Base-by-base conservation (phyloP, 1,284 basidiomycete genomes). In the Neonothopanus nambi region DNA sequence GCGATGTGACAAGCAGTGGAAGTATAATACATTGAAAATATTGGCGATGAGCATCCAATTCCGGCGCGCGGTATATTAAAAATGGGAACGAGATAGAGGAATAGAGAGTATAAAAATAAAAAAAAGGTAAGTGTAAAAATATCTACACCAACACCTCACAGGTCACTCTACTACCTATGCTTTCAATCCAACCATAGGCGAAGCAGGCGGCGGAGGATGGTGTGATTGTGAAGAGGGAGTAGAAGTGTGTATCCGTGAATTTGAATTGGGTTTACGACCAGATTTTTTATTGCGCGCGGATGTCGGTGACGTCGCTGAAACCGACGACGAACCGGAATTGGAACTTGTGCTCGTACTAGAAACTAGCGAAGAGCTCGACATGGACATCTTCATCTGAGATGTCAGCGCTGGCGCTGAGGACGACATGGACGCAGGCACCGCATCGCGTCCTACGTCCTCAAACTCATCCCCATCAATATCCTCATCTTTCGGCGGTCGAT, bases 141-240 rank as follows among this genome's bases (percentile, higher is more conserved):
- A n/a, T n/a, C n/a, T n/a, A n/a, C n/a, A n/a, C n/a, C n/a, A n/a
- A n/a, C n/a, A n/a, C n/a, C n/a, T n/a, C n/a, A n/a, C n/a, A n/a
- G 30, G 3, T 33, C 30, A 9, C 30, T 33, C 30, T 28, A 28
- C 26, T 28, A n/a, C n/a, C 47, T 48, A 50, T 35, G 48, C 48
- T 41, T 50, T 50, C 48, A 50, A 35, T 9, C 48, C 48, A 42
- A 50, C 48, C 48, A 50, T 50, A 41, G 38, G 39, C 20, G 48
- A 50, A 33, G 48, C 28, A 28, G 24, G 38, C 18, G 20, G 24
- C 26, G 38, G 39, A 5, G 48, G 48, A 33, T 39, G 48, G n/a
- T 45, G 43, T 21, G 30, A 33, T 13, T 33, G 30, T 33, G 30
- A 3, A 13, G 30, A 33, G 2, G 30, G 13, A 5, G 30, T 33